Conservation (phyloP, 2,329 filamentous ascomycete species). For the Aspergillus versicolor region DNA sequence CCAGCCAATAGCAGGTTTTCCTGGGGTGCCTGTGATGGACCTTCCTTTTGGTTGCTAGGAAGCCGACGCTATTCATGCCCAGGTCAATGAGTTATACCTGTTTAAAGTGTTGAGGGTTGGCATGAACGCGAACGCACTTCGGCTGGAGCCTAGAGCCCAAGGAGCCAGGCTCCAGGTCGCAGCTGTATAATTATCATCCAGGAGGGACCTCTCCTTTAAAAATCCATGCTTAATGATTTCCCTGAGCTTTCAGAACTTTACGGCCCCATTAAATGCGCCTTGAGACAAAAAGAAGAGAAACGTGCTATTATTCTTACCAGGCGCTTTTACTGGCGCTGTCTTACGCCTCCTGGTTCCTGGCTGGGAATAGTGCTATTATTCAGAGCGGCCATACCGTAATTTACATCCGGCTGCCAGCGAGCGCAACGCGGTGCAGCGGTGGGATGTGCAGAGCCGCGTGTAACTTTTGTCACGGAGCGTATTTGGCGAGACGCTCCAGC, state of each 20-base stretch:
- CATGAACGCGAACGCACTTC: too few relatives aligned
- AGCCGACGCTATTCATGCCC: too few relatives aligned
- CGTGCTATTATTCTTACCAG: not conserved
- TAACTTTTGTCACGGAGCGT: constrained; percentile 8
- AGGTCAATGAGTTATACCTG: too few relatives aligned
- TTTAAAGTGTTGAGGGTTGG: too few relatives aligned
- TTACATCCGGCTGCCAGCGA: not conserved
- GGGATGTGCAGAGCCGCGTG: constrained; percentile 17
- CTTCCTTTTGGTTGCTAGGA: not conserved
- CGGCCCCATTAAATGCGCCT: not conserved
- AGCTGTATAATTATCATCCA: too few relatives aligned
- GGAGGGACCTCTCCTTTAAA: too few relatives aligned
- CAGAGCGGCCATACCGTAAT: not conserved
- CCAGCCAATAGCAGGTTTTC: not conserved
- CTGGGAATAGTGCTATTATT: not conserved
- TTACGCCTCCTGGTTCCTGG: constrained; percentile 3
- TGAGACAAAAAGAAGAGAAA: not conserved
- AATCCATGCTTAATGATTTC: too few relatives aligned
- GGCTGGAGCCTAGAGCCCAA: too few relatives aligned
- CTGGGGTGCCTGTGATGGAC: not conserved
- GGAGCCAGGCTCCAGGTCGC: too few relatives aligned
- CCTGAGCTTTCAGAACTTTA: too few relatives aligned
- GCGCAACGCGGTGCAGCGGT: not conserved
- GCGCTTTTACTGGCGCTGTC: not conserved
- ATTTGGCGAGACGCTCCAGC: constrained; percentile 3